Evolutionary conservation across 2,329 filamentous ascomycete genomes (phyloP), one percentile per base, ranked within the genome.

Genomic region (Aaosphaeria pasadenensis): DNA sequence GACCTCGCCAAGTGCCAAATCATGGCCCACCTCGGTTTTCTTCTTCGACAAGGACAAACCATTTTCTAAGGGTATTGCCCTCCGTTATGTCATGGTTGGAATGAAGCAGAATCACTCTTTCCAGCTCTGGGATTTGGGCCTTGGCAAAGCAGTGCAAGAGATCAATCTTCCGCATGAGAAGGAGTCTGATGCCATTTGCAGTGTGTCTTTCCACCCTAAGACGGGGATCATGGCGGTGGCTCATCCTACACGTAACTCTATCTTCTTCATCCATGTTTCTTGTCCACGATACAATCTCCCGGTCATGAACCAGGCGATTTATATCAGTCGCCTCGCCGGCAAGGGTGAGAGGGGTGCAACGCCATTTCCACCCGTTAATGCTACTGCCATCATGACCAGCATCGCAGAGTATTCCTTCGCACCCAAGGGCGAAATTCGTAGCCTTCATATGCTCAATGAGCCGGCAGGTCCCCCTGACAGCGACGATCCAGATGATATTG

Each of bases 41-140:
- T 87, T 99, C 71, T 85, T 99, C 59, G 94, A 99, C 74, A 99
- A 97, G 78, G 85, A 91, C 72, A 88, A 91, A 54, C 91, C 94
- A 41, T 96, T 95, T 72, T 83, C 86, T 74, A 96, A 94, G 74
- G 87, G 88, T 51, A 87, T 88, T 64, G 91, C 95, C 42, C 79
- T 96, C 54, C 85, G 94, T 52, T 99, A 99, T 75, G 87, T 99
- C 76, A 86, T 99, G 67, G 89, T 99, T 53, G 94, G 94, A 62
- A 90, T 97, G 83, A 96, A 97, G 77, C 94, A 99, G 72, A 99
- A 99, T 72, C 94, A 99, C 74, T 95, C 92, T 47, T 83, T 99
- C 53, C 95, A 99, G 77, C 83, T 99, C 40, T 99, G 94, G 95
- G 94, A 99, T 76, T 85, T 99, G 64, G 91, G 89, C 39, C 85